Evolutionary conservation across 192 early-diverging fungal genomes (phyloP), one percentile per base, ranked within the genome.

Genomic region (Obelidium mucronatum): DNA sequence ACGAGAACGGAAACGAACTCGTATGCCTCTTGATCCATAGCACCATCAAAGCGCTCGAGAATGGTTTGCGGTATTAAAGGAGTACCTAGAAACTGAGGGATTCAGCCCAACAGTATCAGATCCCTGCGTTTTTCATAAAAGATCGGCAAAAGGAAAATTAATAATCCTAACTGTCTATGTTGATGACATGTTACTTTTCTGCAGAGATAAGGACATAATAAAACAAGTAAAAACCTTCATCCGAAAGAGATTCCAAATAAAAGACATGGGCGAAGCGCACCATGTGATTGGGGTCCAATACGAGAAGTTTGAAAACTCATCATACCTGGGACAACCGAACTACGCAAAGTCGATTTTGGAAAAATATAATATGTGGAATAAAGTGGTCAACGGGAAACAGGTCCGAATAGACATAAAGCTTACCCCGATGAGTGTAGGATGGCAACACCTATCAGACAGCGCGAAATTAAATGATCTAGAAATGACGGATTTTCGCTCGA

Each of bases 161-260:
- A 31, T 74, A 15, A 40, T 74, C 3, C 35, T 61, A 2, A 44
- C 42, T 17, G 36, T 74, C 8, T 74, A 74, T 40, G 73, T 74
- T 26, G 61, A 74, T 44, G 61, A 74, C 40, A 39, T 74, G 60
- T 40, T 68, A 11, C n/a, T 68, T 4, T 39, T 68, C 33, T 68
- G 33, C 19, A 39, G 33, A 3, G 66, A 68, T 31, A 51, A 52
- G 28, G 42, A 40, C 8, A 31, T 40, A n/a, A 22, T 68, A 30
- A 33, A 68, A 17, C 13, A 40, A 52, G 24, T 68, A 40, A 68
- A 68, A 48, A 42, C 40, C 15, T 22, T 51, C 3, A 68, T 68
- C 13, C 17, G 39, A 24, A 52, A 52, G 66, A 40, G 44, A 48
- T 68, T 68, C 30, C 15, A 68, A 28, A 68, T 68, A 4, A 68